A percentile compares a stretch with the other conserved stretches of the same genome.
Evolutionary conservation across 2,329 filamentous ascomycete species (phyloP).

Genomic region (Diaporthe ilicicola): DNA sequence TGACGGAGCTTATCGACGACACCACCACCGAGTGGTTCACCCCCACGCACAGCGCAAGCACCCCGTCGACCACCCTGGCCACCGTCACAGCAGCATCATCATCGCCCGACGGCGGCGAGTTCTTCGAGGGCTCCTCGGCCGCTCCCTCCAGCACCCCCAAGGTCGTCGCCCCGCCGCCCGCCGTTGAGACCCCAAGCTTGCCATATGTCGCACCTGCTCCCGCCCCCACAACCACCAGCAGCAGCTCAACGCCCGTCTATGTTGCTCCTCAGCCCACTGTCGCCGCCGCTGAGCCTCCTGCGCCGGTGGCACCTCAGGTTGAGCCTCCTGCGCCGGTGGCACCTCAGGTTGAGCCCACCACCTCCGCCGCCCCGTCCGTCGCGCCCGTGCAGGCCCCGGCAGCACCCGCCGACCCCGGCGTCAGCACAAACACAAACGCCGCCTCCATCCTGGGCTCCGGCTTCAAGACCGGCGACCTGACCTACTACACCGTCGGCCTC

Average conservation of each 20-base stretch:
- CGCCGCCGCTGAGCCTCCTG: constrained; percentile 32
- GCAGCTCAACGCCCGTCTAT: constrained; percentile 35
- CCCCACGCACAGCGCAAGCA: constrained; percentile 39
- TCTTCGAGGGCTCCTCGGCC: constrained; percentile 40
- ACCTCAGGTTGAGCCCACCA: constrained; percentile 33
- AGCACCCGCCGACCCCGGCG: constrained; percentile 38
- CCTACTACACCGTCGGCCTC: constrained; percentile 76
- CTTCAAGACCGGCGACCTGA: constrained; percentile 70
- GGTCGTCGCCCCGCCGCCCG: constrained; percentile 35
- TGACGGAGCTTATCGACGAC: constrained; percentile 58
- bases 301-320: constrained; percentile 13
- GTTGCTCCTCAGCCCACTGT: constrained; percentile 39
- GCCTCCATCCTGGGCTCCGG: constrained; percentile 39
- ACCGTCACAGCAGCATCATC: constrained; percentile 38
- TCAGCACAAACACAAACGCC: constrained; percentile 37
- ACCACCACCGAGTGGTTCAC: constrained; percentile 56
- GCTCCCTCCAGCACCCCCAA: constrained; percentile 41
- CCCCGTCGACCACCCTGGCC: constrained; percentile 35
- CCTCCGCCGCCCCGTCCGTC: constrained; percentile 40
- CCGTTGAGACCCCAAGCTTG: constrained; percentile 23
- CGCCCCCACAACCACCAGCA: constrained; percentile 39
- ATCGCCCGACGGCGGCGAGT: constrained; percentile 41
- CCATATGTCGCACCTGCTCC: constrained; percentile 33
- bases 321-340: constrained; percentile 31
- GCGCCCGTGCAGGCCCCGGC: constrained; percentile 39